phyloP scores from a whole-genome alignment of 2,329 filamentous ascomycete genomes.

The Sporothrix humicola region DNA sequence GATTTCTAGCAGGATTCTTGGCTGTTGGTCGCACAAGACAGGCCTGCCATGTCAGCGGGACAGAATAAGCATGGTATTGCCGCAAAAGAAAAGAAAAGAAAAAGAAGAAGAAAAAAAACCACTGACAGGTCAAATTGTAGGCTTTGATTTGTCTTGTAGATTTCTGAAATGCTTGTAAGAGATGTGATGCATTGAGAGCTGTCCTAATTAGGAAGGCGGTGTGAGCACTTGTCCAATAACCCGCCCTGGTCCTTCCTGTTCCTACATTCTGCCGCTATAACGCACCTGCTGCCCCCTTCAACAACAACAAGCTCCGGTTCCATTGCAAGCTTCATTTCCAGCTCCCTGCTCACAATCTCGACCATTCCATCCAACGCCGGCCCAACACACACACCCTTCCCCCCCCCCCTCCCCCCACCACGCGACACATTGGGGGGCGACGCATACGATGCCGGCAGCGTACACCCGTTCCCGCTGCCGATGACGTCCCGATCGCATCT shows the following conservation, averaged over 20 bases:
- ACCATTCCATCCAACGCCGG: neutral
- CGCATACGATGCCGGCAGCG: constrained; percentile 18
- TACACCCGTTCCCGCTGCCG: constrained; percentile 9
- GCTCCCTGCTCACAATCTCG: neutral
- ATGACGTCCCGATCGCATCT: constrained; percentile 28
- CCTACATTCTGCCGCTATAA: constrained; percentile 33
- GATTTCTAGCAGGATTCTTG: neutral
- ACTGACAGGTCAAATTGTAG: no score
- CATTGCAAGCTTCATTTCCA: neutral
- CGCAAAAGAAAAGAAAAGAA: no score
- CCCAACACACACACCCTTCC: neutral
- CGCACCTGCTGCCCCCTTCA: constrained; percentile 9
- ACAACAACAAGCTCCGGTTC: constrained; percentile 1
- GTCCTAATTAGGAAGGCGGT: constrained; percentile 34
- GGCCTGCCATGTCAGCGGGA: neutral
- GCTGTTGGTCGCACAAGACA: constrained; percentile 15
- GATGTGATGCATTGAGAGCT: neutral
- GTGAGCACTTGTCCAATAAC: neutral
- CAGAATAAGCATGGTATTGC: neutral
- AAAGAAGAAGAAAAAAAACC: no score
- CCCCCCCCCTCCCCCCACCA: neutral
- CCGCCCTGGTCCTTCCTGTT: neutral
- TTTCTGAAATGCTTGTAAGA: no score
- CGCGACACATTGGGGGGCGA: neutral
- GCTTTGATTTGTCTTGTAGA: no score